A percentile compares a stretch with the other conserved stretches of the same genome.
These are phyloP conservation scores for Pseudocercospora macadamiae DNA, from an alignment of 2,329 filamentous ascomycete genomes.

Conservation along the genomic window DNA sequence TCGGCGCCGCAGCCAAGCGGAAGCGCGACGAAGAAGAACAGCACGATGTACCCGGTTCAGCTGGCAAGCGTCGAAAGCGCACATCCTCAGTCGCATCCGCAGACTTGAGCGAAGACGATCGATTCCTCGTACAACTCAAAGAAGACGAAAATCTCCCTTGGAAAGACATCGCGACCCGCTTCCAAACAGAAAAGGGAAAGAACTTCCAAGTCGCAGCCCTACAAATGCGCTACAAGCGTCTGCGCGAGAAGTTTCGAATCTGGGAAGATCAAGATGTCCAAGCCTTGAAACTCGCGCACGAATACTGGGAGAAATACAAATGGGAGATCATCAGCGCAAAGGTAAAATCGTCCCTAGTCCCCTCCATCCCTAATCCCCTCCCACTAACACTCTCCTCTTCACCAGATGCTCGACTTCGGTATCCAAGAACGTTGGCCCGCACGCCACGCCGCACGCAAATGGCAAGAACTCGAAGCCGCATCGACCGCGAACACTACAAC, in stretches of 20 bases:
- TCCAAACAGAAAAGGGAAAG: conserved; percentile 53
- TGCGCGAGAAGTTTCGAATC: conserved; percentile 54
- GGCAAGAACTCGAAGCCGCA: conserved; percentile 47
- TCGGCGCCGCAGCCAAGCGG: conserved; percentile 42
- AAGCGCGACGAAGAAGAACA: conserved; percentile 43
- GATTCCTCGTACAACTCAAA: conserved; percentile 54
- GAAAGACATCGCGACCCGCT: conserved; percentile 58
- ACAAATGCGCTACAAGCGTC: conserved; percentile 58
- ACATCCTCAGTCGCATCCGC: conserved; percentile 41
- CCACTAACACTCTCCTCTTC: neutral
- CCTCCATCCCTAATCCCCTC: neutral
- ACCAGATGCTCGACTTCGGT: conserved; percentile 57
- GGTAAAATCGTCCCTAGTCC: conserved; percentile 43
- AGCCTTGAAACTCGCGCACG: conserved; percentile 54
- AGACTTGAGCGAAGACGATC: conserved; percentile 56
- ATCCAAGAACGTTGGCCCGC: conserved; percentile 55
- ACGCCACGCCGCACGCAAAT: conserved; percentile 55
- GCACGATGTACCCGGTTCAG: conserved; percentile 23
- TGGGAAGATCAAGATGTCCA: conserved; percentile 57
- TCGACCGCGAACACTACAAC: no score
- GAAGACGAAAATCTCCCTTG: conserved; percentile 57
- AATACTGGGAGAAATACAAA: conserved; percentile 57
- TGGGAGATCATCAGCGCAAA: conserved; percentile 58
- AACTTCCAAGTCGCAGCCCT: conserved; percentile 55
- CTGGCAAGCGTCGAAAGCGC: conserved; percentile 46